These are phyloP conservation scores for Bryum argenteum DNA, from an alignment of 225 moss, liverwort and hornwort genomes.

Conservation along the genomic window DNA sequence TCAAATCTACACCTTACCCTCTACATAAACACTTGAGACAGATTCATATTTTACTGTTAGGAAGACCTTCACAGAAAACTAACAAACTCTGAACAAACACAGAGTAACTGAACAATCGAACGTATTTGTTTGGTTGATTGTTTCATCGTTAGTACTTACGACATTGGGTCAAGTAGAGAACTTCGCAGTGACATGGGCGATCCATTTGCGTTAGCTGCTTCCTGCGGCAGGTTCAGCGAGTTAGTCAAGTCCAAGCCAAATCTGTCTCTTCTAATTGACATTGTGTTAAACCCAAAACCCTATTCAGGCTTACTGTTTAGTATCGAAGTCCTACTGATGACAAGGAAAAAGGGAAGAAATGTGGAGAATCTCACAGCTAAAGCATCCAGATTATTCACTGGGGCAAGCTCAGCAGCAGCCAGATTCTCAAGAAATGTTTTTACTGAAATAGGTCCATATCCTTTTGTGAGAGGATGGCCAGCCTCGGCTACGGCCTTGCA, in stretches of 20 bases:
- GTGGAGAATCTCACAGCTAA: conserved; percentile 36
- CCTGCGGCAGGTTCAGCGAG: conserved; percentile 44
- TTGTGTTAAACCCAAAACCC: neutral
- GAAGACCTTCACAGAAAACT: conserved; percentile 8
- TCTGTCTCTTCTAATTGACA: conserved; percentile 7
- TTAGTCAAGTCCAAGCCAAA: conserved; percentile 15
- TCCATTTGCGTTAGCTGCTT: conserved; percentile 51
- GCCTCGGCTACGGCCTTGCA: conserved; percentile 77
- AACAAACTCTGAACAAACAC: conserved; percentile 8
- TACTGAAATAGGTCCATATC: conserved; percentile 66
- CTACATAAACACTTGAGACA: neutral
- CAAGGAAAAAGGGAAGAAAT: conserved; percentile 10
- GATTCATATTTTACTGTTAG: neutral
- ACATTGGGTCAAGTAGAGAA: conserved; percentile 70
- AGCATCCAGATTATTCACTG: conserved; percentile 48
- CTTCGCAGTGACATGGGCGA: conserved; percentile 69
- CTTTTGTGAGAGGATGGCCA: conserved; percentile 70
- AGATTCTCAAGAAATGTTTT: conserved; percentile 71
- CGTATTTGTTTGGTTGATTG: too few relatives aligned
- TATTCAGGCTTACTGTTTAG: neutral
- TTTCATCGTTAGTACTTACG: conserved; percentile 43
- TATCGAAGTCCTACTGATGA: neutral
- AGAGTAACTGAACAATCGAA: conserved; percentile 2
- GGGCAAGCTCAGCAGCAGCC: conserved; percentile 62
- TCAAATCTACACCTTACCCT: neutral